Evolutionary conservation across 192 early-diverging fungal species (phyloP).

Genomic region (Coemansia sp.): DNA sequence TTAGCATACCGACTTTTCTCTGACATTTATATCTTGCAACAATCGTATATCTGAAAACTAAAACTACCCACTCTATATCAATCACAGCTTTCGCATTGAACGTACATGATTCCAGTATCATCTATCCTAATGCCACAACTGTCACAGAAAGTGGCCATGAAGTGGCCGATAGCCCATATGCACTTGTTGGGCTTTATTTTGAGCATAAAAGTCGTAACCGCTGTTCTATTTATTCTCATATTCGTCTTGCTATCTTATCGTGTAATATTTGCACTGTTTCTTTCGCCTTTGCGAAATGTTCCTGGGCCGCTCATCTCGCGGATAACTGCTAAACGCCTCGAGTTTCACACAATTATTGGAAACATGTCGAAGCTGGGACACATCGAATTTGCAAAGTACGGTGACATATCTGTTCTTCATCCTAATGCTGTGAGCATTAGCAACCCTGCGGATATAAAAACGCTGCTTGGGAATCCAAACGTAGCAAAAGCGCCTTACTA

Average conservation of each 20-base stretch:
- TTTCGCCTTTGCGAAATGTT: slow-evolving; percentile 39
- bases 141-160: no score
- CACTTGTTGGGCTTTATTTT: background rate
- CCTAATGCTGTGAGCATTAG: slow-evolving; percentile 29
- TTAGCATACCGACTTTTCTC: no score
- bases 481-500: slow-evolving; percentile 38
- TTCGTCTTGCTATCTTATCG: background rate
- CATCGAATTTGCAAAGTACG: slow-evolving; percentile 29
- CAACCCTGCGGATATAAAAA: slow-evolving; percentile 38
- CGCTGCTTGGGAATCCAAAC: slow-evolving; percentile 18
- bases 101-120: no score
- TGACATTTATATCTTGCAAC: no score
- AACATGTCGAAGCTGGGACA: slow-evolving; percentile 27
- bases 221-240: background rate
- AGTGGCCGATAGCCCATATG: no score
- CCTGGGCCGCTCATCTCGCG: slow-evolving; percentile 33
- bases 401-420: slow-evolving; percentile 31
- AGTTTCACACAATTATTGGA: slow-evolving; percentile 13
- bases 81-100: no score
- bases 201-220: background rate
- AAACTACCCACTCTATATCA: no score
- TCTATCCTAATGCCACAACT: no score
- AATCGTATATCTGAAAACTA: no score
- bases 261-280: slow-evolving; percentile 15
- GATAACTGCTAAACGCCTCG: slow-evolving; percentile 18